Evolutionary conservation across 306 rosid species (phyloP), one percentile per base, ranked within the genome.

Genomic region (Oemleria cerasiformis): DNA sequence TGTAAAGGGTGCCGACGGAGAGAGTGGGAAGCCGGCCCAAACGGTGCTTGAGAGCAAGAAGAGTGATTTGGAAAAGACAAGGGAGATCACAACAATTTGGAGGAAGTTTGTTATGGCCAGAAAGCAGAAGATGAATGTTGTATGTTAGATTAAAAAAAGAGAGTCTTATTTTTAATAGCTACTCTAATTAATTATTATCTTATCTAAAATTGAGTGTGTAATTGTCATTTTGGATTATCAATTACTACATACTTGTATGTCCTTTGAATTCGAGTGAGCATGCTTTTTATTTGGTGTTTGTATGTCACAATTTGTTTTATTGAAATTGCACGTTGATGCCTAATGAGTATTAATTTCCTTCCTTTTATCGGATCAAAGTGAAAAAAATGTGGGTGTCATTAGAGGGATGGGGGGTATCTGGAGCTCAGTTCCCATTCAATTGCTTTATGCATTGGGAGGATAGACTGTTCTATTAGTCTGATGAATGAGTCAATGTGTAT

Each of bases 81-180:
- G 89, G 82, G 97, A 88, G 72, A 87, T 91, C 64, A 88, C 96
- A 39, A 80, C 89, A 1, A 72, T 67, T 70, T 91, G 97, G 97
- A 91, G 75, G 88, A 91, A 88, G 80, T 88, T 91, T 77, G 96
- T 85, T 58, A 48, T 70, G 80, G 86, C 88, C 9, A 91, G 85
- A 89, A 91, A 87, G 61, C 38, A 55, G 88, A 91, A 85, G 87
- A 65, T 79, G 62, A 91, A 78, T 53, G 88, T 90, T 20, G 96
- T 88, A 59, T 91, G 97, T 25, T 88, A 86, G 74, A 25, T 25
- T 25, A 25, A 25, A 25, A 71, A 25, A n/a, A n/a, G n/a, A n/a
- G 11, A 40, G 41, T 58, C 19, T 30, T 1, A 17, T 5, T 10
- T 45, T 65, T 49, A 41, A 41, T 41, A 9, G 71, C 61, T 67